Evolutionary conservation across 257 asterid genomes (phyloP).

Genomic region (Solanum medicagineum): DNA sequence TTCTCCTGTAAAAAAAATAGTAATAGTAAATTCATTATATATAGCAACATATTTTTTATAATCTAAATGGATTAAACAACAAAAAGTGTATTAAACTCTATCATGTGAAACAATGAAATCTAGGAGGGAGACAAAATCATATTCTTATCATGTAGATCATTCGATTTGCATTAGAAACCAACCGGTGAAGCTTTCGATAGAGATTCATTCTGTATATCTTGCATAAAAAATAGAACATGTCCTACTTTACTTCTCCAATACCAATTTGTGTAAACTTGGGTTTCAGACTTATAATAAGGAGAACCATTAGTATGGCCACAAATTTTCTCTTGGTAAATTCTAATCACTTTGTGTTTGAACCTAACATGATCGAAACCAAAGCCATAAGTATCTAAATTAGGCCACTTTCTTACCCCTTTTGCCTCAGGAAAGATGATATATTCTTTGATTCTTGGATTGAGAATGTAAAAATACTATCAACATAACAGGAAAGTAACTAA

Average conservation of each 20-base stretch:
- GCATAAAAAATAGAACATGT: slow-evolving; percentile 13
- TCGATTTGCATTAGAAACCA: slow-evolving; percentile 18
- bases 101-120: too few relatives aligned
- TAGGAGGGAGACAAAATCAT: too few relatives aligned
- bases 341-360: slow-evolving; percentile 27
- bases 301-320: slow-evolving; percentile 1
- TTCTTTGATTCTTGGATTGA: slow-evolving; percentile 37
- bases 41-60: too few relatives aligned
- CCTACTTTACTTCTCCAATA: slow-evolving; percentile 18
- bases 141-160: too few relatives aligned
- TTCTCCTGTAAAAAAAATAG: too few relatives aligned
- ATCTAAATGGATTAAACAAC: too few relatives aligned
- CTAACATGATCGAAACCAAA: slow-evolving; percentile 15
- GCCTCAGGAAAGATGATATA: slow-evolving; percentile 13
- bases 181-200: slow-evolving; percentile 37
- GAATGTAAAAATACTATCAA: slow-evolving; percentile 16
- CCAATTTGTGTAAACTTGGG: slow-evolving; percentile 33
- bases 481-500: not conserved
- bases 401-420: not conserved
- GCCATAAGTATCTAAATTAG: slow-evolving; percentile 15
- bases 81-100: too few relatives aligned
- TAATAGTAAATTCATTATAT: too few relatives aligned
- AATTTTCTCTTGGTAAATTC: slow-evolving; percentile 28
- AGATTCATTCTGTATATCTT: slow-evolving; percentile 12
- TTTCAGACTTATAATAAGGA: slow-evolving; percentile 15